phyloP scores from a whole-genome alignment of 2,329 filamentous ascomycete species.

The Fusarium tuaranense region DNA sequence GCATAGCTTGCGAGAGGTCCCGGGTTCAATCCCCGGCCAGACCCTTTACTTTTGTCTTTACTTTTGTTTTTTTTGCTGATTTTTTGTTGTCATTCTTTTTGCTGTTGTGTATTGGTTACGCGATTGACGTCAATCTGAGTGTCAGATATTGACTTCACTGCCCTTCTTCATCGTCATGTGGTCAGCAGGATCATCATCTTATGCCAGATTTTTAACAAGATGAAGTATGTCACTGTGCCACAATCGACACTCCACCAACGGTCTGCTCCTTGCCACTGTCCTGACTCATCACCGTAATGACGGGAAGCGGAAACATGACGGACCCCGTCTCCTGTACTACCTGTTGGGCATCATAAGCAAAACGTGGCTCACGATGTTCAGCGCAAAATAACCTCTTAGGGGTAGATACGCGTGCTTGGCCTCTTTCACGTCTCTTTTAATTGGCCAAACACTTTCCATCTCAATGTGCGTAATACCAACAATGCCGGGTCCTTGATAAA shows the following conservation, averaged over 20 bases:
- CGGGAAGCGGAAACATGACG: neutral
- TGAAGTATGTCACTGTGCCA: neutral
- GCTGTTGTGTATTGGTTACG: neutral
- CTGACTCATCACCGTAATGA: neutral
- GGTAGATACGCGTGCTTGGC: neutral
- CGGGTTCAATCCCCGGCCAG: constrained; percentile 61
- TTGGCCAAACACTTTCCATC: neutral
- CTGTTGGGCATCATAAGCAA: neutral
- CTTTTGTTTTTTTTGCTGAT: constrained; percentile 39
- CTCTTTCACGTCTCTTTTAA: neutral
- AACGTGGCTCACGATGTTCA: neutral
- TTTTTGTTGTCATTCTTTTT: neutral
- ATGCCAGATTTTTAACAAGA: neutral
- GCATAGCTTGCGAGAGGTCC: constrained; percentile 57
- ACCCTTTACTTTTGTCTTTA: constrained; percentile 51
- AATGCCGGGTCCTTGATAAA: neutral
- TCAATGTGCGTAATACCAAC: neutral
- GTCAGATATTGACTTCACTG: neutral
- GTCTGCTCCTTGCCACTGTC: neutral
- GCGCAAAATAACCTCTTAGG: neutral
- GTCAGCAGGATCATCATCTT: neutral
- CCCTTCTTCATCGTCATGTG: too few relatives aligned
- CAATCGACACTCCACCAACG: neutral
- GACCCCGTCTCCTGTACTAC: neutral
- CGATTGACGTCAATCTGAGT: neutral